phyloP scores from a whole-genome alignment of 2,329 filamentous ascomycete species.

The Tolypocladium nubicola region DNA sequence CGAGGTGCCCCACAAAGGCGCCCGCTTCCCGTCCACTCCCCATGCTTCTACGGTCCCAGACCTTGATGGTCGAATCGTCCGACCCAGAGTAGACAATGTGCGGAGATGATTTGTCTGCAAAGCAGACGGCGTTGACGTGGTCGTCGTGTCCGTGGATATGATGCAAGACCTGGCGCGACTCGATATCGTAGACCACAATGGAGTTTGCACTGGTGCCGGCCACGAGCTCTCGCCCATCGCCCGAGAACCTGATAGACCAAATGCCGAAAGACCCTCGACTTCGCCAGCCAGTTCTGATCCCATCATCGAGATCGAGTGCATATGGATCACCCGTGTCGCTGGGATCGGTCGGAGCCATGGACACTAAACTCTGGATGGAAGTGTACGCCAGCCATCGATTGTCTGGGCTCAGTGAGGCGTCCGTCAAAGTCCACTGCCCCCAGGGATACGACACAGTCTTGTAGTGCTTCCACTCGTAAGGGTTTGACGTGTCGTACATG shows the following conservation, averaged over 20 bases:
- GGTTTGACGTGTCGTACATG: constrained; percentile 96
- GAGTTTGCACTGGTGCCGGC: constrained; percentile 72
- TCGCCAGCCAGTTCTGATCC: constrained; percentile 14
- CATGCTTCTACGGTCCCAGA: constrained; percentile 93
- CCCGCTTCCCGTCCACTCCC: constrained; percentile 65
- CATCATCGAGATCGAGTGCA: constrained; percentile 54
- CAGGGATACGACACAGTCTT: constrained; percentile 79
- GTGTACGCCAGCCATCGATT: constrained; percentile 89
- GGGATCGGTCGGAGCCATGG: constrained; percentile 78
- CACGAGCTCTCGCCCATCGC: constrained; percentile 81
- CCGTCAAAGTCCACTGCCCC: constrained; percentile 92
- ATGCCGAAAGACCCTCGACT: constrained; percentile 45
- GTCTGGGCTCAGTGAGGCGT: constrained; percentile 82
- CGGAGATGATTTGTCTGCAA: constrained; percentile 77
- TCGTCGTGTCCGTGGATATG: constrained; percentile 68
- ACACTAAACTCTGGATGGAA: constrained; percentile 75
- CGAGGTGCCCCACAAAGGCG: constrained; percentile 55
- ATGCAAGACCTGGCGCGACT: constrained; percentile 64
- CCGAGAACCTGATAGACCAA: constrained; percentile 87
- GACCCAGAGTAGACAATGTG: constrained; percentile 95
- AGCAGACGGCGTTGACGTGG: constrained; percentile 95
- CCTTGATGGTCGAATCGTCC: constrained; percentile 86
- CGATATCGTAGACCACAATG: constrained; percentile 88
- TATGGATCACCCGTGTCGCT: constrained; percentile 71
- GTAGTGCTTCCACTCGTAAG: constrained; percentile 92